Percentiles rank a stretch among this genome's conserved stretches.
Conservation (phyloP, 371 early-diverging fungal species). For the Coemansia sp. region DNA sequence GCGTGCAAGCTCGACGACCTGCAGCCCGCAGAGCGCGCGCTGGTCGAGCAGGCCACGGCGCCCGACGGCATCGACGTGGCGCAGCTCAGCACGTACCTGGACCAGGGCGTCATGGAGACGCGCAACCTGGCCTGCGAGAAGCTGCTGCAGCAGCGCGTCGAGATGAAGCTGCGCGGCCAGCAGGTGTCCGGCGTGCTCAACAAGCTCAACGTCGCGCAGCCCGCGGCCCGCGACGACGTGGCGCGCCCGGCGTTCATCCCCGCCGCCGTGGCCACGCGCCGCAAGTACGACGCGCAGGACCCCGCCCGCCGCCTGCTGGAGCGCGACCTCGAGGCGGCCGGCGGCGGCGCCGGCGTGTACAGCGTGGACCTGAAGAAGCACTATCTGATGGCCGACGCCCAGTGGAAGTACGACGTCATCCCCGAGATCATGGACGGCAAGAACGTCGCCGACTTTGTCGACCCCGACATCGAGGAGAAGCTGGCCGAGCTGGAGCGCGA, state of each 20-base stretch:
- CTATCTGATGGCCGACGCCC: constrained; percentile 79
- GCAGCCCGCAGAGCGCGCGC: constrained; percentile 66
- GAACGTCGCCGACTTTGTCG: constrained; percentile 99
- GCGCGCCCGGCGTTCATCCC: constrained; percentile 88
- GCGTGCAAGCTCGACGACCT: constrained; percentile 80
- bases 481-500: constrained; percentile 95
- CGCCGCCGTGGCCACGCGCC: constrained; percentile 62
- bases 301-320: constrained; percentile 83
- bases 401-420: constrained; percentile 98
- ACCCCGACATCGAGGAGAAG: constrained; percentile 95
- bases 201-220: constrained; percentile 91
- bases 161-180: constrained; percentile 88
- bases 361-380: constrained; percentile 88
- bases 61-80: constrained; percentile 72
- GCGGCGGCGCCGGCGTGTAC: constrained; percentile 96
- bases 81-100: constrained; percentile 88
- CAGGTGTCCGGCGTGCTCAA: constrained; percentile 92
- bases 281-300: constrained; percentile 78
- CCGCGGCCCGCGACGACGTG: constrained; percentile 80
- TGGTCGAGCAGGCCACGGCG: constrained; percentile 74
- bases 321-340: constrained; percentile 84
- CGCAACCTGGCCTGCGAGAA: constrained; percentile 93
- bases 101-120: constrained; percentile 95
- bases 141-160: constrained; percentile 90
- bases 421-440: constrained; percentile 99